Evolutionary conservation across 2,329 filamentous ascomycete genomes (phyloP).

Genomic region (Blastomyces gilchristii): DNA sequence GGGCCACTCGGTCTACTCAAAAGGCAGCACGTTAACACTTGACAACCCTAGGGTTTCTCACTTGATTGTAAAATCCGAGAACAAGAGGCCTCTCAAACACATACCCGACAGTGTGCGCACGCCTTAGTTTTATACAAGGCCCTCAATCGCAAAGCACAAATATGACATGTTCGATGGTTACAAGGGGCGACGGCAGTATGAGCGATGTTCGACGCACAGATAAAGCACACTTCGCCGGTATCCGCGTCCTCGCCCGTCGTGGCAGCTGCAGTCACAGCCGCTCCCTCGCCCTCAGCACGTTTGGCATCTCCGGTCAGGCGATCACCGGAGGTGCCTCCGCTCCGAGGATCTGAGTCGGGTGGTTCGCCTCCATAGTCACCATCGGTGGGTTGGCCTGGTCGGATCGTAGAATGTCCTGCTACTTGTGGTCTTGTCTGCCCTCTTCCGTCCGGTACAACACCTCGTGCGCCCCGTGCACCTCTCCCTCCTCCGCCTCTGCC

Average conservation of each 20-base stretch:
- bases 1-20: slow-evolving; percentile 33
- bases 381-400: slow-evolving; percentile 13
- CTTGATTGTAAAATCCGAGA: background rate
- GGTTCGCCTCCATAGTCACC: slow-evolving; percentile 32
- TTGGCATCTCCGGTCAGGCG: slow-evolving; percentile 41
- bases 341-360: slow-evolving; percentile 28
- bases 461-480: slow-evolving; percentile 7
- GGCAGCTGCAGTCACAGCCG: slow-evolving; percentile 11
- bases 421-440: slow-evolving; percentile 14
- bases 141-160: slow-evolving; percentile 81
- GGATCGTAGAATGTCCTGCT: background rate
- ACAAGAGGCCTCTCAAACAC: slow-evolving; percentile 26
- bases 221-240: slow-evolving; percentile 86
- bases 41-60: background rate
- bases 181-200: slow-evolving; percentile 86
- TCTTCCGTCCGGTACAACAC: slow-evolving; percentile 7
- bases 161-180: slow-evolving; percentile 94
- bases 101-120: slow-evolving; percentile 87
- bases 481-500: slow-evolving; percentile 10
- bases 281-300: slow-evolving; percentile 24
- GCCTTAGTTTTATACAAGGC: slow-evolving; percentile 94
- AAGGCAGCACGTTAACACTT: slow-evolving; percentile 9
- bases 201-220: slow-evolving; percentile 82
- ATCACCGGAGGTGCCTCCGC: slow-evolving; percentile 36
- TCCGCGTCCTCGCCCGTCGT: slow-evolving; percentile 42